Conservation (phyloP, 1,284 basidiomycete species). For the Abortiporus biennis region DNA sequence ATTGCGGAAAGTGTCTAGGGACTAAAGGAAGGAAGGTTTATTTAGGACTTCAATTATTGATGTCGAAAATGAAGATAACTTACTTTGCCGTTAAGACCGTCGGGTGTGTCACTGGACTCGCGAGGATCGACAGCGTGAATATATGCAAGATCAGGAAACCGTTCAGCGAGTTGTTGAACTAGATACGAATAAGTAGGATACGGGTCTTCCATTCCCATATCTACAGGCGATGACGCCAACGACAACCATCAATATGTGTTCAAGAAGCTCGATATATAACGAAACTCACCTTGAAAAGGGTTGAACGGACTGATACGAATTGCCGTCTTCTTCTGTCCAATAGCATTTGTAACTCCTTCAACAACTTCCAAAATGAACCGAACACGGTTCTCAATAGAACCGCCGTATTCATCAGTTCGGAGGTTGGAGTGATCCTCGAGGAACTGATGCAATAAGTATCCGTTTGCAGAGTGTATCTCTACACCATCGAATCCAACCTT, state of each 20-base stretch:
- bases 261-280: too few relatives aligned
- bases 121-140: conserved; percentile 38
- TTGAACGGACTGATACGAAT: conserved; percentile 50
- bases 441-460: conserved; percentile 32
- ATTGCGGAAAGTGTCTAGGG: conserved; percentile 22
- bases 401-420: conserved; percentile 51
- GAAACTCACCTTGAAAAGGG: conserved; percentile 25
- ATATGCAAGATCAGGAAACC: conserved; percentile 39
- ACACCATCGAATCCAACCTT: conserved; percentile 27
- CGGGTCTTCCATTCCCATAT: conserved; percentile 34
- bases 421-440: conserved; percentile 33
- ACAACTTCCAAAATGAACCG: conserved; percentile 43
- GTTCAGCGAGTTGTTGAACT: conserved; percentile 18
- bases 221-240: too few relatives aligned
- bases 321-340: conserved; percentile 34
- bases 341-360: conserved; percentile 30
- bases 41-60: background rate
- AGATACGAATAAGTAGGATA: conserved; percentile 27
- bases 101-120: conserved; percentile 7
- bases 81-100: conserved; percentile 1
- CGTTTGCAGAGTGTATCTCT: conserved; percentile 26
- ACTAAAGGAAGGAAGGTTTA: conserved; percentile 9
- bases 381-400: conserved; percentile 40
- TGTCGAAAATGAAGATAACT: background rate
- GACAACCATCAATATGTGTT: too few relatives aligned